Evolutionary conservation across 1,284 basidiomycete species (phyloP).

Genomic region (Sanghuangporus baumii): DNA sequence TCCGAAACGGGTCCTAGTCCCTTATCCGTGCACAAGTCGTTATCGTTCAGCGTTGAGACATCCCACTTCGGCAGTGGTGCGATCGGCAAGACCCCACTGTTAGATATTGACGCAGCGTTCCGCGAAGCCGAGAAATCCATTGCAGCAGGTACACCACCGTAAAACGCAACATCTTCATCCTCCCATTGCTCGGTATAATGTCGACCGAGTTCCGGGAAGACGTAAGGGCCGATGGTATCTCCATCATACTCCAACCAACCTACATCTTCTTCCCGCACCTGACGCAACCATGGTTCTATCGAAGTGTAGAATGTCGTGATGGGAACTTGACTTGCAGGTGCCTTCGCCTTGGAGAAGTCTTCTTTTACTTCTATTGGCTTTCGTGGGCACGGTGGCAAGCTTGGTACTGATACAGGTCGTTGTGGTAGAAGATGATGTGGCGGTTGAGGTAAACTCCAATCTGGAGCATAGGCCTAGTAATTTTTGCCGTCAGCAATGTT

Average conservation of each 20-base stretch:
- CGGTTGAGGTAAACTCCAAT: constrained; percentile 50
- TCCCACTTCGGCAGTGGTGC: constrained; percentile 61
- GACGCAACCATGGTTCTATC: constrained; percentile 82
- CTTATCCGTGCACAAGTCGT: constrained; percentile 57
- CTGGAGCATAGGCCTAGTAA: constrained; percentile 42
- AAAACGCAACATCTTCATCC: constrained; percentile 72
- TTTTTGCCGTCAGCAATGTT: background rate
- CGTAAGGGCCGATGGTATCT: constrained; percentile 82
- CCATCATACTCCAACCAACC: constrained; percentile 85
- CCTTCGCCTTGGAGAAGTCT: constrained; percentile 81
- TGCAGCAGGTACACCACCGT: constrained; percentile 37
- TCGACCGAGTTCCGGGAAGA: constrained; percentile 82
- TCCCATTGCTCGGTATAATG: constrained; percentile 92
- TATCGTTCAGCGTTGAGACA: constrained; percentile 62
- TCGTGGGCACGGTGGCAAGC: constrained; percentile 67
- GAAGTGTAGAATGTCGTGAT: constrained; percentile 77
- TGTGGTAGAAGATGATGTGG: constrained; percentile 47
- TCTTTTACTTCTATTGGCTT: constrained; percentile 77
- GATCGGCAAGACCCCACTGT: constrained; percentile 26
- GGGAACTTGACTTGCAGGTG: constrained; percentile 56
- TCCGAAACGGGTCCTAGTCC: constrained; percentile 79
- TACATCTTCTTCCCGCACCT: constrained; percentile 85
- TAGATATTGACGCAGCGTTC: constrained; percentile 26
- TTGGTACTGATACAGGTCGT: constrained; percentile 40
- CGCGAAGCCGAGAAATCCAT: constrained; percentile 31